Percentiles rank a stretch among this genome's conserved stretches.
Conservation (phyloP, 768 basidiomycete species). For the Boletus insuetus region DNA sequence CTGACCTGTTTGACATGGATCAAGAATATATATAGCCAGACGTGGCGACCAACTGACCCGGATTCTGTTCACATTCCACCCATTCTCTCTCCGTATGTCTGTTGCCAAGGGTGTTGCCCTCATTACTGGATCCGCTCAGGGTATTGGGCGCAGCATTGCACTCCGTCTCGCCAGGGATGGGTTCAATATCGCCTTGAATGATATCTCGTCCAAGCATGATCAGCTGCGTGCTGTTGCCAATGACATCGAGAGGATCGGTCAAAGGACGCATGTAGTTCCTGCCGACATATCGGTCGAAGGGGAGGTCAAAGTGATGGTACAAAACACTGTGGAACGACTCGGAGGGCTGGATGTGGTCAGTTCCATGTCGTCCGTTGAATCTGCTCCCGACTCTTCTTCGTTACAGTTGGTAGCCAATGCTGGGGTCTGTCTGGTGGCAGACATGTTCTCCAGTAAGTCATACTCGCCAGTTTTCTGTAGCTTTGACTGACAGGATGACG, state of each 20-base stretch:
- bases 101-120: neutral
- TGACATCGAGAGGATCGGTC: neutral
- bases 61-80: no score
- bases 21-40: no score
- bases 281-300: neutral
- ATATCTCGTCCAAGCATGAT: neutral
- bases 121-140: neutral
- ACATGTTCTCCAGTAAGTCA: neutral
- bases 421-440: neutral
- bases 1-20: no score
- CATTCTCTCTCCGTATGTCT: neutral
- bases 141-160: neutral
- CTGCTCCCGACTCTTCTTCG: neutral
- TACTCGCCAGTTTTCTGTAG: neutral
- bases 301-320: neutral
- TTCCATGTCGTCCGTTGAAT: neutral
- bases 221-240: neutral
- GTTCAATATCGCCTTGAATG: neutral
- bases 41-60: no score
- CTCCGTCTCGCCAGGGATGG: neutral
- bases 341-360: conserved; percentile 1
- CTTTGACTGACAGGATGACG: neutral
- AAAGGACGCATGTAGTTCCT: neutral
- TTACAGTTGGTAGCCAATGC: neutral
- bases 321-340: neutral